Evolutionary conservation across 2,329 filamentous ascomycete genomes (phyloP).

Genomic region (Parascedosporium putredinis): DNA sequence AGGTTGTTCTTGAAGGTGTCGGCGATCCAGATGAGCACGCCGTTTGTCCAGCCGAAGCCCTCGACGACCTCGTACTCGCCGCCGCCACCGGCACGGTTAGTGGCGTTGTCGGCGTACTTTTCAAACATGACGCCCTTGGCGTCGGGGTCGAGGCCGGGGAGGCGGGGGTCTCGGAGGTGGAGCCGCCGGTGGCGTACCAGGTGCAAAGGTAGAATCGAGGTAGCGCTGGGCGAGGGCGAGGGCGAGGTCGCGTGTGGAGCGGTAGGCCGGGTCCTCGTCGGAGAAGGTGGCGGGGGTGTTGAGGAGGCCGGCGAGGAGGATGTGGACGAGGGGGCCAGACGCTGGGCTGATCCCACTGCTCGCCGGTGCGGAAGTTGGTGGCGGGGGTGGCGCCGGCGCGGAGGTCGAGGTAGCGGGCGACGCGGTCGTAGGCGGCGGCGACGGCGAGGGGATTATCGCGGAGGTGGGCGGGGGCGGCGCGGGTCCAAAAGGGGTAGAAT

Average conservation of each 20-base stretch:
- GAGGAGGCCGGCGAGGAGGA: conserved; percentile 51
- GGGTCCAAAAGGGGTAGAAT: conserved; percentile 61
- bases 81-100: conserved; percentile 50
- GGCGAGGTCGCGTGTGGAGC: conserved; percentile 43
- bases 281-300: conserved; percentile 46
- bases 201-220: conserved; percentile 58
- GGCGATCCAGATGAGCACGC: conserved; percentile 55
- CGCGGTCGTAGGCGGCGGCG: conserved; percentile 39
- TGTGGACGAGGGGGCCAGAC: conserved; percentile 58
- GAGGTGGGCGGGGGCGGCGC: conserved; percentile 47
- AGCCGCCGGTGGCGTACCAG: conserved; percentile 57
- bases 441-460: conserved; percentile 50
- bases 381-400: conserved; percentile 49
- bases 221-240: conserved; percentile 53
- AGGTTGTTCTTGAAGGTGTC: conserved; percentile 50
- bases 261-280: conserved; percentile 39
- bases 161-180: conserved; percentile 39
- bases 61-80: conserved; percentile 62
- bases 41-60: conserved; percentile 63
- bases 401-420: conserved; percentile 39
- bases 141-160: conserved; percentile 31
- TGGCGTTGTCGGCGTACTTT: conserved; percentile 53
- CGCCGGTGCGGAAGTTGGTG: conserved; percentile 48
- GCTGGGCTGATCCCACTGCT: conserved; percentile 63
- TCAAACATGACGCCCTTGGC: conserved; percentile 56